Evolutionary conservation across 345 rosid genomes (phyloP), one percentile per base, ranked within the genome.

Genomic region (Jatropha curcas): DNA sequence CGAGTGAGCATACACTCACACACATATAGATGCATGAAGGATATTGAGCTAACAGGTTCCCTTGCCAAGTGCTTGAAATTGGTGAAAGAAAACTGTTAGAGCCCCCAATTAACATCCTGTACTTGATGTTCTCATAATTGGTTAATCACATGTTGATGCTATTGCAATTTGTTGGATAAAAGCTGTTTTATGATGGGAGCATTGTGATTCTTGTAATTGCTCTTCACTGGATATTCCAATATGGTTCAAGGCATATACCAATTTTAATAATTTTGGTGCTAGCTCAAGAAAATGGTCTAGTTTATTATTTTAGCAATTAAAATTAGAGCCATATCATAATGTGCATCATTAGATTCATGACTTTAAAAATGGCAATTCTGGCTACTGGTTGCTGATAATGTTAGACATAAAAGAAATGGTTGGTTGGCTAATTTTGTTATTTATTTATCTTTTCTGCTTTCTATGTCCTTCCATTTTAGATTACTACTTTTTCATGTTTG

Each of bases 401-500:
- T 69, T 68, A 5, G 72, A 55, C n/a, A 68, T 51, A 3, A 33
- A 52, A 14, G 13, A 53, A 51, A n/a, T n/a, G n/a, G n/a, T 1
- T n/a, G 37, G 28, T 67, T 51, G 27, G 31, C 48, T 30, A 35
- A 31, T 51, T 33, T 52, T 60, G 4, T 57, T 16, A 17, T 34
- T 34, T 20, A 17, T 12, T 51, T 60, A 53, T 67, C 30, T 35
- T 12, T 27, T 56, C 31, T 35, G 27, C 41, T 50, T 0, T 24
- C n/a, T 39, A 34, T 48, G 64, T 51, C 59, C 41, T 63, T 6
- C 73, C 60, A 74, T 33, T 57, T 53, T 62, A 35, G 17, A 67
- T 68, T 67, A 30, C 22, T 24, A 64, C 67, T 34, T 20, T 68
- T 46, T 62, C 14, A 71, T 67, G 71, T 61, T 81, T 64, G 25